A percentile compares a stretch with the other conserved stretches of the same genome.
phyloP scores from a whole-genome alignment of 2,329 filamentous ascomycete genomes.

The Byssoonygena ceratinophila region DNA sequence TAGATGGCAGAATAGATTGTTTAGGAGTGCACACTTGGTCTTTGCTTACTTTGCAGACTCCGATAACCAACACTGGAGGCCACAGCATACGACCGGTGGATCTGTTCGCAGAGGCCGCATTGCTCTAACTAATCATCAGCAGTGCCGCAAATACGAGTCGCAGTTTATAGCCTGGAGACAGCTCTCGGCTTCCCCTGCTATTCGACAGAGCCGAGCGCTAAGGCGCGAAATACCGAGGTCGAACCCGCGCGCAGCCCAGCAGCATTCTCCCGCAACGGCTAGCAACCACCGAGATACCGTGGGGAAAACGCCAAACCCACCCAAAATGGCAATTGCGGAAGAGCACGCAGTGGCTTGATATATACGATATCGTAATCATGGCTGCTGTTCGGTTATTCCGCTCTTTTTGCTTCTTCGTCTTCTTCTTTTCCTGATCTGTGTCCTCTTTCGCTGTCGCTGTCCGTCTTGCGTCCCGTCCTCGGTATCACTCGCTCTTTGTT shows the following conservation, averaged over 20 bases:
- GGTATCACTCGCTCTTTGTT: not conserved
- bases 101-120: no score
- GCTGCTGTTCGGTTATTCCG: not conserved
- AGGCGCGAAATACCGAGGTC: conserved; percentile 1
- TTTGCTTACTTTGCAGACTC: no score
- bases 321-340: not conserved
- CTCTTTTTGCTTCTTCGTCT: not conserved
- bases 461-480: not conserved
- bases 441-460: not conserved
- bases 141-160: no score
- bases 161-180: no score
- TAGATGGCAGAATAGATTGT: no score
- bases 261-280: no score
- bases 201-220: not conserved
- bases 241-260: not conserved
- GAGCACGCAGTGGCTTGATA: not conserved
- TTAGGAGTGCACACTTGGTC: no score
- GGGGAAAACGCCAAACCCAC: not conserved
- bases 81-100: no score
- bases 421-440: not conserved
- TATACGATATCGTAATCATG: not conserved
- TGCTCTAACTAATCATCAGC: no score
- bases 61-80: no score
- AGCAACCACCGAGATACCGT: not conserved
- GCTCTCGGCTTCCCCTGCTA: not conserved